phyloP scores from a whole-genome alignment of 495 filamentous ascomycete genomes.

The Aspergillus carlsbadensis region DNA sequence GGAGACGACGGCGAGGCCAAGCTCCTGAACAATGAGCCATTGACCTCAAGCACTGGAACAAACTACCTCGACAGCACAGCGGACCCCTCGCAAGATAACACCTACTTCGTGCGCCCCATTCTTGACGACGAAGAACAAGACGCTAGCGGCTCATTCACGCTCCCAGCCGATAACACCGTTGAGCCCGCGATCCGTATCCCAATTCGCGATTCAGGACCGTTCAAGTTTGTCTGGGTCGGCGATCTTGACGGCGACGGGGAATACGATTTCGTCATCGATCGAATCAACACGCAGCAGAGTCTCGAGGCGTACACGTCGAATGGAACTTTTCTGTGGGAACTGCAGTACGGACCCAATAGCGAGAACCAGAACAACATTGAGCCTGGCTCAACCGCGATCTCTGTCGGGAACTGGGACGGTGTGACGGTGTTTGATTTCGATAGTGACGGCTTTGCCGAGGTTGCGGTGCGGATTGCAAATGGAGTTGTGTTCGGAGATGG shows the following conservation, averaged over 20 bases:
- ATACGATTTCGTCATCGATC: conserved; percentile 12
- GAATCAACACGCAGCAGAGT: not conserved
- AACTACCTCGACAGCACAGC: conserved; percentile 6
- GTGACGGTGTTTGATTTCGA: conserved; percentile 12
- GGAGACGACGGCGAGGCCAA: not conserved
- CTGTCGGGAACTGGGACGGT: conserved; percentile 3
- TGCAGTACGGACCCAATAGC: conserved; percentile 2
- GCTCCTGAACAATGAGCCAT: not conserved
- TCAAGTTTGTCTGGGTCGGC: conserved; percentile 8
- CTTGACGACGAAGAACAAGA: not conserved
- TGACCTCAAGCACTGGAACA: not conserved
- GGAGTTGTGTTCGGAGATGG: conserved; percentile 9
- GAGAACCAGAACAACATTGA: conserved; percentile 14
- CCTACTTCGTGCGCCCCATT: not conserved
- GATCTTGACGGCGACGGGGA: conserved; percentile 13
- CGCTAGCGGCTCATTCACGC: not conserved
- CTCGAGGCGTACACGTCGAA: conserved; percentile 2
- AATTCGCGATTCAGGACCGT: not conserved
- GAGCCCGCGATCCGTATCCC: conserved; percentile 3
- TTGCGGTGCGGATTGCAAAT: conserved; percentile 5
- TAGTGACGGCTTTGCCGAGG: conserved; percentile 5
- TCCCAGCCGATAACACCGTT: not conserved
- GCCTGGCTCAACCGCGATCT: conserved; percentile 1
- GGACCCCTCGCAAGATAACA: not conserved
- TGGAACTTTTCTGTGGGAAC: conserved; percentile 3